A percentile compares a stretch with the other conserved stretches of the same genome.
phyloP scores from a whole-genome alignment of 495 filamentous ascomycete genomes.

The Aspergillus taichungensis region DNA sequence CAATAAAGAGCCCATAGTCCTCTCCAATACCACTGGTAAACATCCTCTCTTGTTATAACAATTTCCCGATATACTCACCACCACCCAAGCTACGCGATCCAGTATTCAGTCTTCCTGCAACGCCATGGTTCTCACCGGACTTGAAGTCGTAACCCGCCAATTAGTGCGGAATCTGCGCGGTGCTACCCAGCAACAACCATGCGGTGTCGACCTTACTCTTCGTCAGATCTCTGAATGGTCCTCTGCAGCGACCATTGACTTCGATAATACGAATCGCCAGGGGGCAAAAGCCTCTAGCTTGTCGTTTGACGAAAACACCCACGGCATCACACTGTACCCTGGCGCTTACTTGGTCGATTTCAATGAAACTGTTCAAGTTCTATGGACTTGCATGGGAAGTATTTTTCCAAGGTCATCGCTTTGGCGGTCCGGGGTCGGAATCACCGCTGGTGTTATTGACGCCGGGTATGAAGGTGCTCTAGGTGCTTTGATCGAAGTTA shows the following conservation, averaged over 20 bases:
- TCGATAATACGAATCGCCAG: conserved; percentile 31
- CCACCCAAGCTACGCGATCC: background rate
- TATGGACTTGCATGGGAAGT: conserved; percentile 29
- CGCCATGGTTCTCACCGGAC: conserved; percentile 19
- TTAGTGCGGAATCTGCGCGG: conserved; percentile 25
- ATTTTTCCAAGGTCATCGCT: conserved; percentile 32
- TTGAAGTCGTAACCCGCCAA: conserved; percentile 14
- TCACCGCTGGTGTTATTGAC: conserved; percentile 37
- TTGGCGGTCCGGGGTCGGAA: conserved; percentile 28
- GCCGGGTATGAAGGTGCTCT: conserved; percentile 39
- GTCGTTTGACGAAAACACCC: conserved; percentile 9
- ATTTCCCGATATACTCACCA: background rate
- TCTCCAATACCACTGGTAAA: too few species aligned
- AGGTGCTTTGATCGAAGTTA: conserved; percentile 34
- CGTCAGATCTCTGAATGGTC: conserved; percentile 25
- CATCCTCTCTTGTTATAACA: too few species aligned
- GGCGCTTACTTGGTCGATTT: conserved; percentile 39
- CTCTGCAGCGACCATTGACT: conserved; percentile 34
- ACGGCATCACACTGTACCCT: conserved; percentile 14
- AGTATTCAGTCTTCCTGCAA: background rate
- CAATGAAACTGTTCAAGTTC: conserved; percentile 35
- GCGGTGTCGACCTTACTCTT: conserved; percentile 35
- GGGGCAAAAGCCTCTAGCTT: conserved; percentile 17
- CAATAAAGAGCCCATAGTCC: too few species aligned
- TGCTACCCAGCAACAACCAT: conserved; percentile 26